A percentile compares a stretch with the other conserved stretches of the same genome.
These are phyloP conservation scores for Monoraphidium neglectum DNA, from an alignment of 139 green algal genomes.

Conservation along the genomic window DNA sequence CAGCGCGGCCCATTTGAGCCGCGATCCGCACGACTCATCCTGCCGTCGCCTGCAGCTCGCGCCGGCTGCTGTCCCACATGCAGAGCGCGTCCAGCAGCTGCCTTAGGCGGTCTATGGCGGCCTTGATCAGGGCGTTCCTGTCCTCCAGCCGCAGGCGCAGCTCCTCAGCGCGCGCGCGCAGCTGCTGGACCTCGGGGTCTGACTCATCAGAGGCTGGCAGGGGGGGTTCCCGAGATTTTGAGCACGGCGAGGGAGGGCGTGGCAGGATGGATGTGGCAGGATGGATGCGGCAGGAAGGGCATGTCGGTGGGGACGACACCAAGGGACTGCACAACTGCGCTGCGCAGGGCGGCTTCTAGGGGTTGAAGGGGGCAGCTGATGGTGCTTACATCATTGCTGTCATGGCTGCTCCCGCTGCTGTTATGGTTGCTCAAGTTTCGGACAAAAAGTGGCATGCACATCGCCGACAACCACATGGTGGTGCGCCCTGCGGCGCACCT, in stretches of 20 bases:
- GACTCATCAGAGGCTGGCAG: not conserved
- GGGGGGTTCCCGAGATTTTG: not conserved
- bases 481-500: not conserved
- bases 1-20: too few relatives aligned
- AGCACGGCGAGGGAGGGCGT: not conserved
- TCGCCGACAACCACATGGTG: too few relatives aligned
- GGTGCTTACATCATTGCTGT: too few relatives aligned
- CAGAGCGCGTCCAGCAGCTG: conserved; percentile 39
- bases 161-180: not conserved
- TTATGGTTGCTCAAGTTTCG: too few relatives aligned
- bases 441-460: too few relatives aligned
- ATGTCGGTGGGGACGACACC: not conserved
- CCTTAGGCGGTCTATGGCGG: conserved; percentile 40
- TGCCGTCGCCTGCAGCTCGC: too few relatives aligned
- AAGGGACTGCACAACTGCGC: not conserved
- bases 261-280: not conserved
- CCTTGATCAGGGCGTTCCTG: conserved; percentile 36
- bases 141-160: conserved; percentile 14
- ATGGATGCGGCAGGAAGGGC: not conserved
- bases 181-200: conserved; percentile 4
- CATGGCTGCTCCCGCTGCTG: too few relatives aligned
- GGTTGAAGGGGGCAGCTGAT: not conserved
- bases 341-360: not conserved
- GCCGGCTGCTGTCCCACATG: conserved; percentile 38
- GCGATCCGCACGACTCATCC: too few relatives aligned